Conservation (phyloP, 2,329 filamentous ascomycete species). For the Blastomyces parvus region DNA sequence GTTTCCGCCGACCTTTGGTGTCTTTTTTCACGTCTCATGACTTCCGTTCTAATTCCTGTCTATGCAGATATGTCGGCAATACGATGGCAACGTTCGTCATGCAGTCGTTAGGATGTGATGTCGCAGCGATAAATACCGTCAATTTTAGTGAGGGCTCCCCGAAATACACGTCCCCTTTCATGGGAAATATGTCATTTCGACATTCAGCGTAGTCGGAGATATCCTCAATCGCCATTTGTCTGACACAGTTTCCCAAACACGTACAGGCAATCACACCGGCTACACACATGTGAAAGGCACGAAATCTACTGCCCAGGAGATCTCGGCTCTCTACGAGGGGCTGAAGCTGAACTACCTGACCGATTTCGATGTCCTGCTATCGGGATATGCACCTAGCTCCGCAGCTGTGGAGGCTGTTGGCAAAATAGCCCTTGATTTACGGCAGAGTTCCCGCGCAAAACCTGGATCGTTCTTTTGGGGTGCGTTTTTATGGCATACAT, state of each 20-base stretch:
- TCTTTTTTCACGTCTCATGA: not conserved
- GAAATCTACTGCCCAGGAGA: slow-evolving; percentile 69
- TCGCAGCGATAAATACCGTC: slow-evolving; percentile 88
- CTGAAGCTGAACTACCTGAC: slow-evolving; percentile 74
- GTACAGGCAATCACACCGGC: slow-evolving; percentile 84
- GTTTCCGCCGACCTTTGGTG: not conserved
- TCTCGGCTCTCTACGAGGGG: slow-evolving; percentile 73
- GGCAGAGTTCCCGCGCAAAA: slow-evolving; percentile 50
- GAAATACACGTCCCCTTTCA: slow-evolving; percentile 1
- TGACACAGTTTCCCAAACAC: slow-evolving; percentile 5
- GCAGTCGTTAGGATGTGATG: slow-evolving; percentile 87
- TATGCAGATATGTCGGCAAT: slow-evolving; percentile 74
- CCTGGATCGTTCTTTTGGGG: slow-evolving; percentile 85
- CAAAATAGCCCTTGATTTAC: slow-evolving; percentile 70
- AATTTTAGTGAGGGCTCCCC: slow-evolving; percentile 68
- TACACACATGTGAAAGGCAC: slow-evolving; percentile 85
- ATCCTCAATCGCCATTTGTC: not conserved
- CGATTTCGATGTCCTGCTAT: slow-evolving; percentile 87
- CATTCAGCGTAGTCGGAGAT: not conserved
- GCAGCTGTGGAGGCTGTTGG: slow-evolving; percentile 77
- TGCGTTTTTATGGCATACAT: slow-evolving; percentile 24
- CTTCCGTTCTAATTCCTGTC: slow-evolving; percentile 2
- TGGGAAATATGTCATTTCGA: slow-evolving; percentile 5
- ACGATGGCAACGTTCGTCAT: slow-evolving; percentile 94
- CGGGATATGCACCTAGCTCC: slow-evolving; percentile 86